Conservation (phyloP, 1,284 basidiomycete species). For the Amylostereum chailletii region DNA sequence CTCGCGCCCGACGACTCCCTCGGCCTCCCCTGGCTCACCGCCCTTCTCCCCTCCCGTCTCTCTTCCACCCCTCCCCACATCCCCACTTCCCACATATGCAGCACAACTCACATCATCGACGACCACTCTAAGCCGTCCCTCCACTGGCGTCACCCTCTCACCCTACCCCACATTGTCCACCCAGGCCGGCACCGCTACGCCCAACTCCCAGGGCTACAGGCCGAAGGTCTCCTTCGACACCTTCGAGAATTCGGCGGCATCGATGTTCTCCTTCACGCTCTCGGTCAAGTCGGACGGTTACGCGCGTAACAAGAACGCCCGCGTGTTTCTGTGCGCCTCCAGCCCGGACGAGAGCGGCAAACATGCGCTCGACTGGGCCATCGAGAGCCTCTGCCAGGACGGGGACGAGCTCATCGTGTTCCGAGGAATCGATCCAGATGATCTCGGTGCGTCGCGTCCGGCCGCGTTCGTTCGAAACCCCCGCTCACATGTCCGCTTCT, state of each 20-base stretch:
- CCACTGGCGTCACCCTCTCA: constrained; percentile 18
- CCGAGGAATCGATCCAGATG: constrained; percentile 82
- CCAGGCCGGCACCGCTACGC: constrained; percentile 12
- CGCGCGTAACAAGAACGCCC: constrained; percentile 67
- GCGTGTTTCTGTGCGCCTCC: constrained; percentile 87
- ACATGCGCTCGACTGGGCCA: constrained; percentile 83
- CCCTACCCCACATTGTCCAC: constrained; percentile 12
- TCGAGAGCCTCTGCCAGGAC: constrained; percentile 83
- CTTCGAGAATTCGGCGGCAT: constrained; percentile 30
- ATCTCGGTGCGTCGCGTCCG: constrained; percentile 46
- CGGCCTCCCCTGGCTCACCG: constrained; percentile 13
- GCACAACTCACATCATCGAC: background rate
- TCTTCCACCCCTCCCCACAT: constrained; percentile 12
- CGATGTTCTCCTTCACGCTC: constrained; percentile 53
- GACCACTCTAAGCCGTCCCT: constrained; percentile 6
- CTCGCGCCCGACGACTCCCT: constrained; percentile 20
- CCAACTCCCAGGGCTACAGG: constrained; percentile 48
- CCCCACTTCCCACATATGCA: constrained; percentile 9
- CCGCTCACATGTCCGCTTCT: background rate
- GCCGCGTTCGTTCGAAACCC: background rate
- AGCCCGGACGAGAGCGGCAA: constrained; percentile 83
- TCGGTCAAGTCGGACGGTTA: constrained; percentile 84
- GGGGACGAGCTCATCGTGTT: constrained; percentile 93
- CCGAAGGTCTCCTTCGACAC: constrained; percentile 76
- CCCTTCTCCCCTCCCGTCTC: constrained; percentile 13